phyloP scores from a whole-genome alignment of 345 rosid species.

The Viola odorata region DNA sequence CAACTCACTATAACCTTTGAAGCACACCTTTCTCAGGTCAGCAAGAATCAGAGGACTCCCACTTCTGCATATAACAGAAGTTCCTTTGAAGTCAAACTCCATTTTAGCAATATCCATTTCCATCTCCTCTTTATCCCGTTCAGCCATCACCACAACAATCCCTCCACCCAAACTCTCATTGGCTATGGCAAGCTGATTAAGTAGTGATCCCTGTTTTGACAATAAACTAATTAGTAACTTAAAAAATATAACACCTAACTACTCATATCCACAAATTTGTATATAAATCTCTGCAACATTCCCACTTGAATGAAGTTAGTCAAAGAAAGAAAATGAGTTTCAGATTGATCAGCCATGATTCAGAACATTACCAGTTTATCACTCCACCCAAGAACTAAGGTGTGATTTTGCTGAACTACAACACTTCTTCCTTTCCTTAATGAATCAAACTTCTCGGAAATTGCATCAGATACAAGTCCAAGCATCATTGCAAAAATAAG shows the following conservation, averaged over 20 bases:
- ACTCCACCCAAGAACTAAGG: slow-evolving; percentile 75
- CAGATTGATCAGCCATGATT: not conserved
- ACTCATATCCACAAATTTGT: not conserved
- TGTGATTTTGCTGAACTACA: slow-evolving; percentile 67
- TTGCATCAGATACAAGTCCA: slow-evolving; percentile 72
- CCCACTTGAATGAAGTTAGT: not conserved
- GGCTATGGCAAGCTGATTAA: slow-evolving; percentile 63
- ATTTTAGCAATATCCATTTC: slow-evolving; percentile 71
- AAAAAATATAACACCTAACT: not conserved
- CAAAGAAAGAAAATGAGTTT: not conserved
- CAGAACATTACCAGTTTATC: slow-evolving; percentile 62
- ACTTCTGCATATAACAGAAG: slow-evolving; percentile 67
- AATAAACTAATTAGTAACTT: slow-evolving; percentile 10
- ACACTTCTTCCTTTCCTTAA: slow-evolving; percentile 67
- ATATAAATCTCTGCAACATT: not conserved
- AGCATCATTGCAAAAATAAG: slow-evolving; percentile 81
- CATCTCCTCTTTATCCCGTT: slow-evolving; percentile 77
- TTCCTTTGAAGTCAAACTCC: slow-evolving; percentile 72
- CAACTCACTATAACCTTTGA: slow-evolving; percentile 4
- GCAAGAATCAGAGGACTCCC: slow-evolving; percentile 69
- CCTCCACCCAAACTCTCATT: slow-evolving; percentile 80
- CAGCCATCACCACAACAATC: slow-evolving; percentile 71
- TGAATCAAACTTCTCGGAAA: slow-evolving; percentile 72
- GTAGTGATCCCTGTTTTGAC: slow-evolving; percentile 50
- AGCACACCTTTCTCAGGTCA: slow-evolving; percentile 56